Conservation (phyloP, 768 basidiomycete species). For the Lentinula edodes region DNA sequence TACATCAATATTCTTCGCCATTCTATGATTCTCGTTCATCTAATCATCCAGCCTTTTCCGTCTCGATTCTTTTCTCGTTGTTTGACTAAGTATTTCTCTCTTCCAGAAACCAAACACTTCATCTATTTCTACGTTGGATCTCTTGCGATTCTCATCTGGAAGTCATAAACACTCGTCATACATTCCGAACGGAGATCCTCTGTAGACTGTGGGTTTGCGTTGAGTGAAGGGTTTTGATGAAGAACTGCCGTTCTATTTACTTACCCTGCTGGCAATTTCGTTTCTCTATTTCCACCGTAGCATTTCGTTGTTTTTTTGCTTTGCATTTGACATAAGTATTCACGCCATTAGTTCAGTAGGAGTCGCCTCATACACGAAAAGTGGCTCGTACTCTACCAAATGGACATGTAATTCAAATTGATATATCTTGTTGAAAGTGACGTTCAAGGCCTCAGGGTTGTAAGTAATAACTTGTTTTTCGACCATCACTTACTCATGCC, state of each 20-base stretch:
- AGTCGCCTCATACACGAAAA: constrained; percentile 2
- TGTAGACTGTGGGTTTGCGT: background rate
- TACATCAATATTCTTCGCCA: background rate
- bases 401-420: background rate
- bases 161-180: constrained; percentile 52
- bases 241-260: background rate
- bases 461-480: background rate
- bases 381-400: background rate
- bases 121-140: constrained; percentile 97
- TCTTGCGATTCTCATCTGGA: constrained; percentile 93
- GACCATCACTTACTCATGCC: constrained; percentile 1
- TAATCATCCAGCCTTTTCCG: constrained; percentile 7
- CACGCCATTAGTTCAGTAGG: background rate
- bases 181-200: background rate
- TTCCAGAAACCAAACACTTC: constrained; percentile 92
- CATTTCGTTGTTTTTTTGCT: constrained; percentile 4
- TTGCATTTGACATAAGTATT: constrained; percentile 3
- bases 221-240: background rate
- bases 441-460: background rate
- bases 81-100: constrained; percentile 5
- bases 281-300: background rate
- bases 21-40: background rate
- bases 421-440: background rate
- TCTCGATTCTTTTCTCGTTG: constrained; percentile 1
- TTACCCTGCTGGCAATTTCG: background rate